Conservation (phyloP, 1,139 yeast genomes). For the Suhomyces ambrosiae region DNA sequence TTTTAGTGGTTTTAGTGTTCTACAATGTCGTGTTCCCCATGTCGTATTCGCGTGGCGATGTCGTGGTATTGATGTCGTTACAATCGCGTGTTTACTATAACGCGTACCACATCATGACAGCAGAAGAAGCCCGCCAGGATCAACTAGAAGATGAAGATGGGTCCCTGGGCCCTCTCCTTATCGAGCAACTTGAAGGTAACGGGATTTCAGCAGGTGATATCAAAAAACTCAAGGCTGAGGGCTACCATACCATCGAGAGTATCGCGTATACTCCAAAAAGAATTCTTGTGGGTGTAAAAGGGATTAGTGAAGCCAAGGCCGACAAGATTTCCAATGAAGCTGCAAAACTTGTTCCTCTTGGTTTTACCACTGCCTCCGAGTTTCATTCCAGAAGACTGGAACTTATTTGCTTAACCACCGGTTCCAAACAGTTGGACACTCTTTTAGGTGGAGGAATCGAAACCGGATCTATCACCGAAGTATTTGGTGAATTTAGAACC, state of each 20-base stretch:
- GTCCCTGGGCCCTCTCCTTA: conserved; percentile 45
- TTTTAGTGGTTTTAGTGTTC: too few relatives aligned
- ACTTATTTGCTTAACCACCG: conserved; percentile 89
- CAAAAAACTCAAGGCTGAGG: conserved; percentile 77
- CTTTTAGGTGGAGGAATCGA: conserved; percentile 96
- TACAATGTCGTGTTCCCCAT: too few relatives aligned
- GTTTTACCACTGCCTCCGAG: conserved; percentile 96
- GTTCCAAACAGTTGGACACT: conserved; percentile 92
- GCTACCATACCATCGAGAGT: conserved; percentile 86
- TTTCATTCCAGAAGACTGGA: conserved; percentile 89
- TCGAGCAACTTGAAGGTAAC: conserved; percentile 66
- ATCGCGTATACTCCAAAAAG: conserved; percentile 89
- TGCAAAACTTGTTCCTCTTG: conserved; percentile 86
- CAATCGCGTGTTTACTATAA: conserved; percentile 14
- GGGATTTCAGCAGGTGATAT: conserved; percentile 85
- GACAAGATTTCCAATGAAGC: conserved; percentile 84
- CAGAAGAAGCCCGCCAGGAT: conserved; percentile 17
- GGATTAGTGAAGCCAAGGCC: conserved; percentile 95
- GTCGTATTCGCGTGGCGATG: neutral
- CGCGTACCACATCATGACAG: conserved; percentile 10
- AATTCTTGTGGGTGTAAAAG: conserved; percentile 74
- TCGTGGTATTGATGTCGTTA: neutral
- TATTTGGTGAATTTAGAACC: conserved; percentile 96
- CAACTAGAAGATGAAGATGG: conserved; percentile 40
- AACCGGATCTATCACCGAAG: conserved; percentile 95